Evolutionary conservation across 2,329 filamentous ascomycete genomes (phyloP), one percentile per base, ranked within the genome.

Genomic region (Talaromyces sp.): DNA sequence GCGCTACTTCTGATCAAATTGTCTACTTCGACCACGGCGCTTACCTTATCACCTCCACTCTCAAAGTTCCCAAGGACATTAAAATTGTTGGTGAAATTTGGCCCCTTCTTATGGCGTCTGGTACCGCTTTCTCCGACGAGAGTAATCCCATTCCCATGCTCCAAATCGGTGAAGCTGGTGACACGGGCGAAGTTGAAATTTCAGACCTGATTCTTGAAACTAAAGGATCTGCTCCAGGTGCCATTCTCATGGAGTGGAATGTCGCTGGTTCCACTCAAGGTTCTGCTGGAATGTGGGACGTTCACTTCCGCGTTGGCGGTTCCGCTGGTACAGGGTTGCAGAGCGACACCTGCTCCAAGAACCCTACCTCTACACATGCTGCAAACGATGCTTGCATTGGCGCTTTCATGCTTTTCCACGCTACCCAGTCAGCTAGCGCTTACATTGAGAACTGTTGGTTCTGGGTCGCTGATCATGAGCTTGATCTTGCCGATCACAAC

Each of bases 261-360:
- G 81, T 96, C 46, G 86, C 86, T 48, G 88, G 86, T 39, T 61
- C 73, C 25, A 69, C 71, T 6, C 83, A 88, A 63, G 92, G 91
- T 54, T 84, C 86, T 1, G 88, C 87, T 21, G 93, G 87, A 66
- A 87, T 97, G 77, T 99, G 93, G 91, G 95, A 99, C 71, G 88
- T 93, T n/a, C 95, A 99, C 81, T 89, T 95, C 79, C 91, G 95
- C 72, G 86, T 99, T 69, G 93, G 92, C 69, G 95, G 95, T 48
- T 88, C 88, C 61, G 88, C 90, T 4, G 93, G 93, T 64, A 96
- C 93, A 31, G 78, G 90, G 67, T 84, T 98, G 16, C 91, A 96
- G 77, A 89, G 88, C 18, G 83, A 91, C 75, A 87, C 82, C 61
- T 97, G 93, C 80, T 77, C 84, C 74, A 96, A 96, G 83, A 90